Conservation (phyloP, 805 yeast genomes). For the Starmerella floricola region DNA sequence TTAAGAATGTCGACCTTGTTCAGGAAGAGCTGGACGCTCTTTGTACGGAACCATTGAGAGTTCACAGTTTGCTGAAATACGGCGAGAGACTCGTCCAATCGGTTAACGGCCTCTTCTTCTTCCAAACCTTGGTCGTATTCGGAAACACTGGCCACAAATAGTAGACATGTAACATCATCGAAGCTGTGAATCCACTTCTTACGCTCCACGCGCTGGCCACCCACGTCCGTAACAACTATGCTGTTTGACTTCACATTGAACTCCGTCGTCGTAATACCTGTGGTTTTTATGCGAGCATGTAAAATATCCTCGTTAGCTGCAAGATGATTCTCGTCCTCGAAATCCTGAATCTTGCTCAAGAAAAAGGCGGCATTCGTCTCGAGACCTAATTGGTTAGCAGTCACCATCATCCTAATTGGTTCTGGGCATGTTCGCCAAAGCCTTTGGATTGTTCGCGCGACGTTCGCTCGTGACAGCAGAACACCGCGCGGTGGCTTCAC, state of each 20-base stretch:
- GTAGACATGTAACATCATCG: slow-evolving; percentile 74
- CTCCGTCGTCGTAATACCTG: slow-evolving; percentile 82
- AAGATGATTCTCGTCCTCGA: slow-evolving; percentile 50
- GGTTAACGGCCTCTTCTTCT: slow-evolving; percentile 78
- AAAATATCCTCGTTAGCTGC: slow-evolving; percentile 77
- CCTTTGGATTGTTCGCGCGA: slow-evolving; percentile 56
- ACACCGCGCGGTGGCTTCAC: background rate
- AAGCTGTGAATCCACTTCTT: slow-evolving; percentile 97
- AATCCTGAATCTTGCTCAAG: slow-evolving; percentile 57
- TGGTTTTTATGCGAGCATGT: slow-evolving; percentile 84
- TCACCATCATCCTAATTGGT: slow-evolving; percentile 36
- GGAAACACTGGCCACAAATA: slow-evolving; percentile 78
- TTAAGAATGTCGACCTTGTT: slow-evolving; percentile 80
- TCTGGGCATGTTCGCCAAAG: slow-evolving; percentile 43
- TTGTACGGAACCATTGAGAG: slow-evolving; percentile 69
- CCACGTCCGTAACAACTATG: slow-evolving; percentile 83
- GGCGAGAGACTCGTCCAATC: slow-evolving; percentile 82
- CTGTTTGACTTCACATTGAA: slow-evolving; percentile 53
- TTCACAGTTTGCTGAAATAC: slow-evolving; percentile 74
- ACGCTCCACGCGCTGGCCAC: slow-evolving; percentile 93
- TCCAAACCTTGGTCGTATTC: slow-evolving; percentile 87
- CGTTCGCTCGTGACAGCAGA: slow-evolving; percentile 23
- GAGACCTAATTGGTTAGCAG: slow-evolving; percentile 64
- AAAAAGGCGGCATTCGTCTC: slow-evolving; percentile 76
- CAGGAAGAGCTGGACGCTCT: slow-evolving; percentile 79